phyloP scores from a whole-genome alignment of 106 monocot genomes.

The Phalaenopsis aphrodite region DNA sequence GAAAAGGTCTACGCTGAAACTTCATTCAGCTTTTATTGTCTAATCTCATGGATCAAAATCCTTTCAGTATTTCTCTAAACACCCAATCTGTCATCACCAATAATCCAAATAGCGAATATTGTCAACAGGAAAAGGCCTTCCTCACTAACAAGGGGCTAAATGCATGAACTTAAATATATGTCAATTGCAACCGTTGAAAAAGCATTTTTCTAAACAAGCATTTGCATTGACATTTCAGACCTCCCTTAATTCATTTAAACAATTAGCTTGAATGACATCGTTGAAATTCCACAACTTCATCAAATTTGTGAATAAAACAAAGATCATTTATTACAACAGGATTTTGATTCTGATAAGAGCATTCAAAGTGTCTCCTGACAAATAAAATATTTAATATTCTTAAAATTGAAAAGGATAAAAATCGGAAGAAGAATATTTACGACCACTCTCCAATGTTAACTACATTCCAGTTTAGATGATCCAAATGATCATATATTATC shows the following conservation, averaged over 20 bases:
- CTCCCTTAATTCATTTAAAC: not conserved
- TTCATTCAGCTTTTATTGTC: not conserved
- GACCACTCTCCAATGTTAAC: too few relatives aligned
- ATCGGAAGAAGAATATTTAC: too few relatives aligned
- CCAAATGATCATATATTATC: too few relatives aligned
- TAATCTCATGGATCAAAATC: not conserved
- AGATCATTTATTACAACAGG: too few relatives aligned
- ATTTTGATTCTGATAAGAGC: too few relatives aligned
- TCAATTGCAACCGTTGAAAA: not conserved
- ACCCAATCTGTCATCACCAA: not conserved
- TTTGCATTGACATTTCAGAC: not conserved
- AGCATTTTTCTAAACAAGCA: not conserved
- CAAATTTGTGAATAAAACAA: too few relatives aligned
- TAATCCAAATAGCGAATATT: not conserved
- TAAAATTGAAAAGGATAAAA: too few relatives aligned
- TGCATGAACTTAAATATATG: not conserved
- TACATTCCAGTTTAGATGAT: too few relatives aligned
- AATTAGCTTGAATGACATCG: not conserved
- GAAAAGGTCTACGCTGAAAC: not conserved
- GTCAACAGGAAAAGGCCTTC: not conserved
- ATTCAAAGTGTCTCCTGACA: too few relatives aligned
- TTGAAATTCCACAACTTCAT: too few relatives aligned
- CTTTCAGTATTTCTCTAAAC: not conserved
- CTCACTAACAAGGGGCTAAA: not conserved
- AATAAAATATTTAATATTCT: too few relatives aligned